Evolutionary conservation across 352 stramenopile genomes (phyloP).

Genomic region (Halophytophthora batemanensis): DNA sequence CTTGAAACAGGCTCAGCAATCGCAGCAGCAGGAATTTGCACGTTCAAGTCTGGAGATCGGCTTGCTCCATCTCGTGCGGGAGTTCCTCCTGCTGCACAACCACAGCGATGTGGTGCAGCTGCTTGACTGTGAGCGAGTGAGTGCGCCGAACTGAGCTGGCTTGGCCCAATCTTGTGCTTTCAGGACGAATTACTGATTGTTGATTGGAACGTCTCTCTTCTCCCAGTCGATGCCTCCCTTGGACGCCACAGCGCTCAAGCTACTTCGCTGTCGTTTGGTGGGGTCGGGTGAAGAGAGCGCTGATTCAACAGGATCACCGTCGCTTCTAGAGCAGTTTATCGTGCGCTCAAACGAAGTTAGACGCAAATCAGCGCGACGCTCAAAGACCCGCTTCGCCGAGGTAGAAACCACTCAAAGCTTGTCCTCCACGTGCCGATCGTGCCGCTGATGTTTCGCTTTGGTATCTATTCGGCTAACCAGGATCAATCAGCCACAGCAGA

Average conservation of each 20-base stretch:
- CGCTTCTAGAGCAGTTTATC: slow-evolving; percentile 35
- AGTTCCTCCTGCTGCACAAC: slow-evolving; percentile 50
- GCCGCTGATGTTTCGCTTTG: not conserved
- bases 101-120: slow-evolving; percentile 33
- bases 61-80: slow-evolving; percentile 54
- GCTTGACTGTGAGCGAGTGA: slow-evolving; percentile 44
- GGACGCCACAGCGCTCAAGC: slow-evolving; percentile 10
- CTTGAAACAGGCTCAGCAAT: slow-evolving; percentile 2
- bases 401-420: not conserved
- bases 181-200: not conserved
- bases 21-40: not conserved
- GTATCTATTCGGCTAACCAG: slow-evolving; percentile 3
- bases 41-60: slow-evolving; percentile 22
- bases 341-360: slow-evolving; percentile 27
- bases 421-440: not conserved
- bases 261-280: slow-evolving; percentile 15
- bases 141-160: slow-evolving; percentile 12
- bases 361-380: slow-evolving; percentile 8
- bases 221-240: slow-evolving; percentile 19
- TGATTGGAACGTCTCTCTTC: not conserved
- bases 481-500: slow-evolving; percentile 11
- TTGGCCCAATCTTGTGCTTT: not conserved
- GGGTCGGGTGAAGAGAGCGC: slow-evolving; percentile 1
- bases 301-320: slow-evolving; percentile 4
- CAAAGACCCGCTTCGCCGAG: slow-evolving; percentile 5